Base-by-base conservation (phyloP, 192 early-diverging fungal genomes). In the Powellomyces hirtus region DNA sequence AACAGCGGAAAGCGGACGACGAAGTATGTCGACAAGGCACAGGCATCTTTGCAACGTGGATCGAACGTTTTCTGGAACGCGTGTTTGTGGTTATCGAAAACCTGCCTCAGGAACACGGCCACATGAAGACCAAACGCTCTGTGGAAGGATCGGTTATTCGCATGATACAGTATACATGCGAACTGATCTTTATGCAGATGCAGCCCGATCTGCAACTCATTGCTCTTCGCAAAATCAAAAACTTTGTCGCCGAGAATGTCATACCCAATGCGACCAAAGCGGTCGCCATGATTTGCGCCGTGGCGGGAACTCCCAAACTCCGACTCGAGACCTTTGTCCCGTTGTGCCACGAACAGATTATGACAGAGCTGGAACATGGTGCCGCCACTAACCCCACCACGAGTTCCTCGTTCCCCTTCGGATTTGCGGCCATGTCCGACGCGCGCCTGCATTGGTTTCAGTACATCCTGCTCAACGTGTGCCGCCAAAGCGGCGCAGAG, bases 1-100 rank as follows among this genome's bases (percentile, higher is more conserved):
- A 89, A 34, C 72, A 79, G 68, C 38, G 38, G 18, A 82, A 84
- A 20, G 79, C 89, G 52, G 88, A 91, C 46, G 87, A 95, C 74
- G 84, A 85, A 33, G 69, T 83, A 27, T 82, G 83, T 8, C 82
- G 88, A 30, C 75, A 84, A 4, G 87, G 86, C 64, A 95, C 96
- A 0, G 88, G 84, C 0, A 86, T 86, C 50, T 96, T 97, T 78
- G 94, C 94, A 62, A 85, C 88, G 24, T 98, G 93, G 93, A 72
- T 94, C 30, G 78, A 89, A 50, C 87, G 90, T 73, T 96, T 91
- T 65, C 70, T 92, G 65, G 86, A 90, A 34, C 75, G 93, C 24
- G 81, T 91, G 14, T 92, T 94, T 60, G 78, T 77, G 30, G 82
- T 95, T 67, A 83, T 91, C 70, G 88, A 91, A 59, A 92, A 91